Evolutionary conservation across 176 grass and related monocot genomes (phyloP), one percentile per base, ranked within the genome.

Genomic region (Phoenix dactylifera): DNA sequence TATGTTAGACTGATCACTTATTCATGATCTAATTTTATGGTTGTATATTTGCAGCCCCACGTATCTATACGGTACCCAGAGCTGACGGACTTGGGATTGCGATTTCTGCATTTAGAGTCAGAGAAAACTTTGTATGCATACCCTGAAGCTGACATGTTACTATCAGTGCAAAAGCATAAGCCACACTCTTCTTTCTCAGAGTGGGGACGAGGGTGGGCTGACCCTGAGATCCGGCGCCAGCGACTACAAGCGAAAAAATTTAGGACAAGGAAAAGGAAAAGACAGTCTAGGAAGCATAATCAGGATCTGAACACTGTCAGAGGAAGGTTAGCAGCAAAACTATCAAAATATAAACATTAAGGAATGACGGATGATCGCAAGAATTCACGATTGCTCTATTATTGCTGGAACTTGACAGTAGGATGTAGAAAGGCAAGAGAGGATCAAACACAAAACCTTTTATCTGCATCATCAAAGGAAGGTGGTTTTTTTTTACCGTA

Each of bases 141-240:
- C 59, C 87, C 84, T 18, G 87, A 88, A 57, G 84, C 84, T 6
- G 84, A 86, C 49, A 91, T 87, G 69, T 35, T 85, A 18, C 57
- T 82, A 51, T 62, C 66, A 20, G 49, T 48, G 55, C 57, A 64
- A 15, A 26, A 60, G 60, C 67, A 63, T 14, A 80, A 17, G 19
- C 73, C 84, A 5, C 65, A 66, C 52, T 83, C 87, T 66, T 69
- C 55, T 16, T 80, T 74, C 49, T 70, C 87, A 0, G 84, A 88
- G 26, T 97, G 87, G 87, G 92, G 92, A 15, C 74, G 84, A 52
- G 92, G 87, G 48, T 97, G 92, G 92, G 92, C 87, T 15, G 87
- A 97, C 60, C 92, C 87, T 25, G 92, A 82, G 72, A 82, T 82
- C 51, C 72, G 87, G 7, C 77, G 70, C 26, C 87, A 88, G 65